Percentiles rank a stretch among this genome's conserved stretches.
Conservation (phyloP, 2,329 filamentous ascomycete genomes). For the Penicillium sclerotiorum region DNA sequence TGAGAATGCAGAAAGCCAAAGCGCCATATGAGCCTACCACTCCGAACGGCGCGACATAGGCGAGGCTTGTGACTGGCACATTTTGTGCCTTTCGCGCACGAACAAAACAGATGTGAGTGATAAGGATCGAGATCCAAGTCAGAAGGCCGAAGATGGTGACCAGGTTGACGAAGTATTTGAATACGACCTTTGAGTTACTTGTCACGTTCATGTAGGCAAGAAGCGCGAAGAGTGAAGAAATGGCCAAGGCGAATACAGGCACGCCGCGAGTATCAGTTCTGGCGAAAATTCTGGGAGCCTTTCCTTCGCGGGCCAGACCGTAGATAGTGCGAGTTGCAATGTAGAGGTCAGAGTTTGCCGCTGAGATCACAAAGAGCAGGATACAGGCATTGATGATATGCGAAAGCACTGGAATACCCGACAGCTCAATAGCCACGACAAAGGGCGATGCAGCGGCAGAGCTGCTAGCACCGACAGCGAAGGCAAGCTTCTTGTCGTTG, state of each 20-base stretch:
- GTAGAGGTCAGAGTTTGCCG: conserved; percentile 77
- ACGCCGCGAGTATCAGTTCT: conserved; percentile 72
- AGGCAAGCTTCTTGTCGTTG: conserved; percentile 62
- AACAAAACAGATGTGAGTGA: conserved; percentile 69
- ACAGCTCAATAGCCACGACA: conserved; percentile 70
- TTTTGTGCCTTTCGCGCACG: conserved; percentile 64
- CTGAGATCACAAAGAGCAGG: conserved; percentile 74
- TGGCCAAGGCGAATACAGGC: conserved; percentile 65
- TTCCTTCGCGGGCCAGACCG: conserved; percentile 70
- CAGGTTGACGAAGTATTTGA: conserved; percentile 68
- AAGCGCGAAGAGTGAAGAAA: conserved; percentile 64
- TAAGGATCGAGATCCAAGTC: conserved; percentile 69
- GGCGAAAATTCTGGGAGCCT: conserved; percentile 72
- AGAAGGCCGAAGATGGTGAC: conserved; percentile 68
- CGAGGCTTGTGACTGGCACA: conserved; percentile 58
- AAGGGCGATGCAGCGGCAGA: conserved; percentile 70
- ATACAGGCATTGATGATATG: conserved; percentile 75
- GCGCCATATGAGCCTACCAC: conserved; percentile 68
- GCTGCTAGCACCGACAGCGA: conserved; percentile 48
- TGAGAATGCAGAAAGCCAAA: conserved; percentile 70
- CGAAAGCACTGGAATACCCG: conserved; percentile 64
- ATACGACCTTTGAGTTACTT: conserved; percentile 59
- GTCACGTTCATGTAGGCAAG: conserved; percentile 70
- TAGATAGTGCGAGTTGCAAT: conserved; percentile 73
- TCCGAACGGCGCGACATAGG: conserved; percentile 73